Evolutionary conservation across 192 early-diverging fungal genomes (phyloP).

Genomic region (Globomyces pollinis-pini): DNA sequence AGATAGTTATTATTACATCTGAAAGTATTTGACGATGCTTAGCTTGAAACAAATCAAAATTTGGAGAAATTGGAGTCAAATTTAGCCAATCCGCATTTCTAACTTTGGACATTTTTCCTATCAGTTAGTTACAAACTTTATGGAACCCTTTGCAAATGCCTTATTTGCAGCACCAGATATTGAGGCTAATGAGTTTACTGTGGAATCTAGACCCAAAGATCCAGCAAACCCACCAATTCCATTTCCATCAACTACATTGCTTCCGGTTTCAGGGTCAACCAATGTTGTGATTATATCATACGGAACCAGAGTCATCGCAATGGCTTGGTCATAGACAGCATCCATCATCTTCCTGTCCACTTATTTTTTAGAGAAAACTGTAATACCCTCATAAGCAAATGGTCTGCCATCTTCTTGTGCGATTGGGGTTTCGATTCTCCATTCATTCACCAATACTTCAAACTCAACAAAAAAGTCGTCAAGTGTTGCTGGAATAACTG

Average conservation of each 20-base stretch:
- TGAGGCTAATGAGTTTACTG: neutral
- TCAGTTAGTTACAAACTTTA: neutral
- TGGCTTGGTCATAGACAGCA: conserved; percentile 25
- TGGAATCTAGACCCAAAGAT: neutral
- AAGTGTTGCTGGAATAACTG: conserved; percentile 30
- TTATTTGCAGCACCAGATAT: conserved; percentile 11
- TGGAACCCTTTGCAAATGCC: neutral
- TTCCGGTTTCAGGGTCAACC: neutral
- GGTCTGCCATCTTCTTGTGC: conserved; percentile 48
- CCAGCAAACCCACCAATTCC: conserved; percentile 8
- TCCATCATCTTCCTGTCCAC: conserved; percentile 33
- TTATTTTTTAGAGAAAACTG: too few relatives aligned
- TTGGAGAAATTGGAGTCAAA: conserved; percentile 20
- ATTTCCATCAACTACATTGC: neutral
- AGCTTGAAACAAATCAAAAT: conserved; percentile 32
- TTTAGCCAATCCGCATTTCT: conserved; percentile 36
- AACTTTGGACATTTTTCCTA: conserved; percentile 19
- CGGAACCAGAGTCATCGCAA: conserved; percentile 26
- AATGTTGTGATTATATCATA: conserved; percentile 16
- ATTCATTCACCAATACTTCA: conserved; percentile 37
- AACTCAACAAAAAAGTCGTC: conserved; percentile 51
- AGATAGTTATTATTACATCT: too few relatives aligned
- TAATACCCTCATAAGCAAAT: conserved; percentile 51
- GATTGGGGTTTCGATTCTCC: conserved; percentile 36
- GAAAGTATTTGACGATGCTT: conserved; percentile 21